Evolutionary conservation across 1,284 basidiomycete genomes (phyloP), one percentile per base, ranked within the genome.

Genomic region (Pholiota adiposa): DNA sequence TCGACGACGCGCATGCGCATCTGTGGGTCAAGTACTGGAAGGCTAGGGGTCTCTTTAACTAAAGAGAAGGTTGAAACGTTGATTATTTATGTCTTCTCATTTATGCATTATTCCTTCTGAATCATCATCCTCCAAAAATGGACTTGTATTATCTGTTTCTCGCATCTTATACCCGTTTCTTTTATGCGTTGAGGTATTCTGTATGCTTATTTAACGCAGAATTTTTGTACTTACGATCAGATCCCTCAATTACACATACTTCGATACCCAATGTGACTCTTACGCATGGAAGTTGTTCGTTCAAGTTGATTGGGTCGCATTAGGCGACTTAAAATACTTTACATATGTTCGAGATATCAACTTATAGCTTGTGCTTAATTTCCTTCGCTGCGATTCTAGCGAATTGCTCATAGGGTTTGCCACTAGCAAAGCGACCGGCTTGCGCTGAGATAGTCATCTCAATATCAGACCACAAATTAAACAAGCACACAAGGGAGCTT

Each of bases 361-460:
- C 31, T 70, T 66, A 86, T 41, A 89, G 67, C 65, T 87, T 88
- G 69, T 89, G 87, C 65, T 75, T 85, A 61, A 89, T 83, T 71
- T 89, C 85, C 70, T 84, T 88, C 54, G 72, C 79, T 16, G 85
- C 82, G 56, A 90, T 81, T 68, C 78, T 81, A n/a, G 64, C 72
- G 67, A 90, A 90, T 56, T 83, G 81, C 63, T 72, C 67, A 1
- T 59, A 44, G 5, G 88, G 89, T 40, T 84, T 71, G 0, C 86
- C 87, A 61, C 80, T 85, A 4, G 79, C 80, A 65, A 89, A 82
- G 56, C 82, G 77, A 58, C 82, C 83, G 2, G 87, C 86, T 74
- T 90, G 87, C 9, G 83, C 79, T 80, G 52, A 25, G 36, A 40
- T 6, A 11, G 33, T 29, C 14, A 23, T n/a, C 12, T 50, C 49